Evolutionary conservation across 129 eudicot species (phyloP).

Genomic region (Centrapalus pauciflorus): DNA sequence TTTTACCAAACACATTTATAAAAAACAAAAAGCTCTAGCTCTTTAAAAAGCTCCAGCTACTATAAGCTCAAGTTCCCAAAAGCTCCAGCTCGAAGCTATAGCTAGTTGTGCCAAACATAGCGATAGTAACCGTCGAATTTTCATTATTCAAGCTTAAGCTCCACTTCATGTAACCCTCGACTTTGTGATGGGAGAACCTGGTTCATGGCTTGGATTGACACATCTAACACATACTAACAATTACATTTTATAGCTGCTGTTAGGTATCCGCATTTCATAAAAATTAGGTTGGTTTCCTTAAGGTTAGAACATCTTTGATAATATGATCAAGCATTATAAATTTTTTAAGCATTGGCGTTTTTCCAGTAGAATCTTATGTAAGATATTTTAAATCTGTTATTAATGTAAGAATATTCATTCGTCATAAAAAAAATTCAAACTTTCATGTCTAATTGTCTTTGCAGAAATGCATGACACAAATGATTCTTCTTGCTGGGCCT

Average conservation of each 20-base stretch:
- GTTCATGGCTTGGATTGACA: no score
- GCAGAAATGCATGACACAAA: conserved; percentile 84
- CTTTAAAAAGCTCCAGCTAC: no score
- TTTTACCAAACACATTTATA: no score
- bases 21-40: no score
- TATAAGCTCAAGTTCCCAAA: no score
- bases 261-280: background rate
- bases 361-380: background rate
- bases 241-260: no score
- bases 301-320: background rate
- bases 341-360: background rate
- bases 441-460: conserved; percentile 11
- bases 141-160: background rate
- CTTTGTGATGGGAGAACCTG: no score
- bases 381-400: background rate
- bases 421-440: background rate
- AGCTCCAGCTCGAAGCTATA: no score
- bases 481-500: conserved; percentile 97
- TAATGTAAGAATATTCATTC: background rate
- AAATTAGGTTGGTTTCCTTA: background rate
- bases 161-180: no score
- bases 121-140: no score
- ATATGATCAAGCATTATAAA: background rate
- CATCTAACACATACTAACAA: no score
- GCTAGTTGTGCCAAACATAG: no score